Conservation (phyloP, 495 filamentous ascomycete genomes). For the Cercophora scortea region DNA sequence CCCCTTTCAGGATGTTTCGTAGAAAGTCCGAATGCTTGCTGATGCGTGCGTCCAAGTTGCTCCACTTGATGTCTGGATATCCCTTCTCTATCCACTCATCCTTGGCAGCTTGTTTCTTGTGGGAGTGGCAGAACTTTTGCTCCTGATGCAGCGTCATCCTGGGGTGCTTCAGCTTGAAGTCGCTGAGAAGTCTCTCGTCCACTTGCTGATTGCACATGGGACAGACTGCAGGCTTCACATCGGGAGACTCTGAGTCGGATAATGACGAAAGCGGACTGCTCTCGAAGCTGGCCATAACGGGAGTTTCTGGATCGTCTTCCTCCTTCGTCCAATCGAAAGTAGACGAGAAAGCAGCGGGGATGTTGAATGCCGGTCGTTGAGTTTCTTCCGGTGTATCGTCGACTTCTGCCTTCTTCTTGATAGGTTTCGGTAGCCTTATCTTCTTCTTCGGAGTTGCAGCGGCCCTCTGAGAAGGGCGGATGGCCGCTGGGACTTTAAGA, state of each 20-base stretch:
- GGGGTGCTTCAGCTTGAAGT: constrained; percentile 34
- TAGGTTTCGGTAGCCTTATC: neutral
- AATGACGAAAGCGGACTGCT: neutral
- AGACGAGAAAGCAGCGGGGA: constrained; percentile 7
- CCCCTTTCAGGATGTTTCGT: constrained; percentile 50
- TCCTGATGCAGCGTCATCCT: constrained; percentile 55
- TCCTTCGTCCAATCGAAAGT: neutral
- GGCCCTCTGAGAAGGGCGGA: neutral
- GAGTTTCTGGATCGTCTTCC: neutral
- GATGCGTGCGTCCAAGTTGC: constrained; percentile 55
- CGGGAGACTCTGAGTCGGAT: neutral
- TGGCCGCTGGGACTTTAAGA: neutral
- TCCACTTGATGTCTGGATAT: constrained; percentile 80
- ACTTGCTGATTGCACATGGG: constrained; percentile 63
- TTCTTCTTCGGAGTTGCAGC: constrained; percentile 1
- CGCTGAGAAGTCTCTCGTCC: constrained; percentile 40
- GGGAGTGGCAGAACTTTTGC: constrained; percentile 61
- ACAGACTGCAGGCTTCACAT: constrained; percentile 30
- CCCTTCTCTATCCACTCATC: constrained; percentile 53
- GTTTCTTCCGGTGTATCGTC: constrained; percentile 4
- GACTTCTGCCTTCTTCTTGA: neutral
- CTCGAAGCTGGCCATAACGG: neutral
- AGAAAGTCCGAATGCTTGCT: constrained; percentile 46
- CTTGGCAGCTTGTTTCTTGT: constrained; percentile 52
- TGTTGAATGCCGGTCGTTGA: constrained; percentile 3